A percentile compares a stretch with the other conserved stretches of the same genome.
Evolutionary conservation across 2,329 filamentous ascomycete genomes (phyloP).

Genomic region (Teratosphaeria pseudoeucalypti): DNA sequence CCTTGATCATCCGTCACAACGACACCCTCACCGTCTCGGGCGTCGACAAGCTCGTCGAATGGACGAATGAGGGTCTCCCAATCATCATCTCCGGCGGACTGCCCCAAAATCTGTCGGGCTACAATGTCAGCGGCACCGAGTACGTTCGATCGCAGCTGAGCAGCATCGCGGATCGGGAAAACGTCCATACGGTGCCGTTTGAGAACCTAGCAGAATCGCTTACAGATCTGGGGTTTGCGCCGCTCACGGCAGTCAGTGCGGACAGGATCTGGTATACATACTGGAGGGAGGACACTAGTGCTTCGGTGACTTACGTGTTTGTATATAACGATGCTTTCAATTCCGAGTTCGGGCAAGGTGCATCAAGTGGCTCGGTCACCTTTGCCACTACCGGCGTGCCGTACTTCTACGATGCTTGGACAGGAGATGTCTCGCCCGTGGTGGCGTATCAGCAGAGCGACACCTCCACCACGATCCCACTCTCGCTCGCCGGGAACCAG

Average conservation of each 20-base stretch:
- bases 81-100: slow-evolving; percentile 32
- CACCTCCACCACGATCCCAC: background rate
- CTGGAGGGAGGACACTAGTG: slow-evolving; percentile 24
- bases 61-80: slow-evolving; percentile 31
- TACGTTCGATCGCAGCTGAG: slow-evolving; percentile 15
- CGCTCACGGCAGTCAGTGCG: slow-evolving; percentile 19
- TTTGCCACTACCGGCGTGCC: slow-evolving; percentile 26
- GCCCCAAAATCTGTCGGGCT: slow-evolving; percentile 10
- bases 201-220: slow-evolving; percentile 26
- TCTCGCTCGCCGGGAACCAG: background rate
- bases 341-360: slow-evolving; percentile 2
- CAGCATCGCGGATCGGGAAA: slow-evolving; percentile 17
- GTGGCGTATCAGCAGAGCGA: slow-evolving; percentile 23
- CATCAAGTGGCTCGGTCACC: slow-evolving; percentile 16
- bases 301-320: background rate
- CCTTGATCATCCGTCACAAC: slow-evolving; percentile 30
- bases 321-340: background rate
- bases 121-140: background rate
- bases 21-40: slow-evolving; percentile 29
- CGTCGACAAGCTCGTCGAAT: slow-evolving; percentile 25
- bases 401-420: slow-evolving; percentile 35
- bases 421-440: slow-evolving; percentile 27
- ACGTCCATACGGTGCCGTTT: slow-evolving; percentile 27
- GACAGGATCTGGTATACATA: slow-evolving; percentile 27
- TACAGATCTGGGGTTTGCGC: slow-evolving; percentile 21